A percentile compares a stretch with the other conserved stretches of the same genome.
These are phyloP conservation scores for Cicer bijugum DNA, from an alignment of 306 rosid species.

Conservation along the genomic window DNA sequence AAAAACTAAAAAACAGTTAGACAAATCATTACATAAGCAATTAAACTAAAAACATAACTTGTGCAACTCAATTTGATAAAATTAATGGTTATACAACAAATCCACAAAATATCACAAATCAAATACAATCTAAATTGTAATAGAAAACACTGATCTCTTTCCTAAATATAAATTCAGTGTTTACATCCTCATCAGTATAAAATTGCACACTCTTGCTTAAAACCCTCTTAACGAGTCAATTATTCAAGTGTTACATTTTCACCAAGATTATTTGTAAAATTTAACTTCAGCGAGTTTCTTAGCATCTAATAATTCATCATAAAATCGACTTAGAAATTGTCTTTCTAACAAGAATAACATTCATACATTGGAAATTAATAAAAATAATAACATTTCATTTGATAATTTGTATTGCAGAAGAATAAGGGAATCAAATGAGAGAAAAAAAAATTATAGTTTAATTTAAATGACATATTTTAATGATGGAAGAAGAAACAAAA, in stretches of 20 bases:
- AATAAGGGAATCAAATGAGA: neutral
- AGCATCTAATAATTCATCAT: neutral
- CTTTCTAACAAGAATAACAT: neutral
- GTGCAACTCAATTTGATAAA: neutral
- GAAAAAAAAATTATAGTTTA: neutral
- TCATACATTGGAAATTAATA: neutral
- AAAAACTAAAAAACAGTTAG: neutral
- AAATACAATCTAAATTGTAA: neutral
- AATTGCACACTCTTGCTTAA: neutral
- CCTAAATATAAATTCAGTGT: neutral
- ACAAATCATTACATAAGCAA: no score
- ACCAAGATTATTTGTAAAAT: slow-evolving; percentile 1
- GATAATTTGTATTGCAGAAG: neutral
- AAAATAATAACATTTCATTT: neutral
- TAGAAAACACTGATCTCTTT: neutral
- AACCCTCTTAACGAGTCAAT: neutral
- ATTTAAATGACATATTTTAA: neutral
- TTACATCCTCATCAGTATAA: neutral
- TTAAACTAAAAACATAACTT: neutral
- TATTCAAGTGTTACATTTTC: slow-evolving; percentile 3
- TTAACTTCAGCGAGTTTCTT: neutral
- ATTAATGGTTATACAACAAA: neutral
- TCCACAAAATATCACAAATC: neutral
- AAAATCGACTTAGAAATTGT: neutral
- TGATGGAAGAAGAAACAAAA: neutral